phyloP scores from a whole-genome alignment of 2,329 filamentous ascomycete species.

The Torrubiellomyces zombiae region DNA sequence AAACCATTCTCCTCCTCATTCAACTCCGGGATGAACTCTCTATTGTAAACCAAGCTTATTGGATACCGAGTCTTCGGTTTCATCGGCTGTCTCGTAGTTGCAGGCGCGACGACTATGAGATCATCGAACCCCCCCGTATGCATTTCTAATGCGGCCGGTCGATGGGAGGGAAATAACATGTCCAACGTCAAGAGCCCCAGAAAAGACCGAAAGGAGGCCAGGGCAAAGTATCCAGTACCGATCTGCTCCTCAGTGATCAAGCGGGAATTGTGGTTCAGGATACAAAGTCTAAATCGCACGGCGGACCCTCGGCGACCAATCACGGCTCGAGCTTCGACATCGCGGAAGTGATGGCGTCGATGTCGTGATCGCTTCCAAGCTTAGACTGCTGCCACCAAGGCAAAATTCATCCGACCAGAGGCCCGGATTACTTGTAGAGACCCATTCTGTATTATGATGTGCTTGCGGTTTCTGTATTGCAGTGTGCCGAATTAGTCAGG shows the following conservation, averaged over 20 bases:
- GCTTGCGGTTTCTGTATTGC: no score
- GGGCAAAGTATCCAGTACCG: slow-evolving; percentile 1
- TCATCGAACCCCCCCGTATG: not conserved
- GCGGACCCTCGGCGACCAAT: slow-evolving; percentile 17
- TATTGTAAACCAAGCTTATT: no score
- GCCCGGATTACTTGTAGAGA: no score
- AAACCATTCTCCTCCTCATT: not conserved
- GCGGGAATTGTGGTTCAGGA: slow-evolving; percentile 1
- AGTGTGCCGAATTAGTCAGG: no score
- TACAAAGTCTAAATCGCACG: slow-evolving; percentile 6
- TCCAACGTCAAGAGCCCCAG: slow-evolving; percentile 3
- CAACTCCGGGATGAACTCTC: no score
- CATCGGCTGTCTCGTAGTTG: no score
- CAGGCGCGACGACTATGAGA: slow-evolving; percentile 3
- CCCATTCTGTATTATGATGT: no score
- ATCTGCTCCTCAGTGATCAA: no score
- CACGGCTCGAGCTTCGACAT: slow-evolving; percentile 14
- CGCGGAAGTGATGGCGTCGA: slow-evolving; percentile 34
- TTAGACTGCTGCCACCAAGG: no score
- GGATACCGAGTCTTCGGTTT: no score
- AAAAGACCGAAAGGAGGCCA: slow-evolving; percentile 2
- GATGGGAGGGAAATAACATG: no score
- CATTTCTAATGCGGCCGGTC: slow-evolving; percentile 3
- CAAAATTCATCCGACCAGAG: no score
- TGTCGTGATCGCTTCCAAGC: slow-evolving; percentile 31